Conservation (phyloP, 2,329 filamentous ascomycete species). For the Cordyceps cateniannulata region DNA sequence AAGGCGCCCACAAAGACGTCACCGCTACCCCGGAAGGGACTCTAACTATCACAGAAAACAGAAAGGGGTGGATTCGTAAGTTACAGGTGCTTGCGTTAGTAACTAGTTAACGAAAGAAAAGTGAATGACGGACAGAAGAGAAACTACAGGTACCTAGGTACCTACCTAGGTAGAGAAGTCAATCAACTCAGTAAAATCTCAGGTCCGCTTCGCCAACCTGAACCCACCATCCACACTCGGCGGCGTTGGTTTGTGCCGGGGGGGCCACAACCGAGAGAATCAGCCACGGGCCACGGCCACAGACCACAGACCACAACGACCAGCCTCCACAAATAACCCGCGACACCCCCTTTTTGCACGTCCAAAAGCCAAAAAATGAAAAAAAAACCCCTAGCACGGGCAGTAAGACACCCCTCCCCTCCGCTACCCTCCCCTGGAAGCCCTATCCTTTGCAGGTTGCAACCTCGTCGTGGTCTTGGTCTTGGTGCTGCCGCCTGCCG, state of each 20-base stretch:
- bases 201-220: too few relatives aligned
- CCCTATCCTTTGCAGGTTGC: not conserved
- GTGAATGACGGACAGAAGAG: too few relatives aligned
- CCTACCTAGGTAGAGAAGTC: too few relatives aligned
- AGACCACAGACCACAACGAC: not conserved
- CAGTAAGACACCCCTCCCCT: not conserved
- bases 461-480: not conserved
- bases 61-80: too few relatives aligned
- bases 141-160: too few relatives aligned
- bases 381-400: too few relatives aligned
- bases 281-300: not conserved
- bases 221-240: not conserved
- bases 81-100: too few relatives aligned
- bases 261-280: not conserved
- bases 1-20: not conserved
- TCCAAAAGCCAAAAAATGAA: too few relatives aligned
- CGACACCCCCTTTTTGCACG: not conserved
- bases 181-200: too few relatives aligned
- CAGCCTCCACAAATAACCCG: slow-evolving; percentile 1
- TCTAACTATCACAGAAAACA: too few relatives aligned
- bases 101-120: too few relatives aligned
- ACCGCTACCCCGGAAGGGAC: not conserved
- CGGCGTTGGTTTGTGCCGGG: not conserved
- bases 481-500: slow-evolving; percentile 2
- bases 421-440: not conserved